phyloP scores from a whole-genome alignment of 2,329 filamentous ascomycete species.

The Cercospora zeae-maydis region DNA sequence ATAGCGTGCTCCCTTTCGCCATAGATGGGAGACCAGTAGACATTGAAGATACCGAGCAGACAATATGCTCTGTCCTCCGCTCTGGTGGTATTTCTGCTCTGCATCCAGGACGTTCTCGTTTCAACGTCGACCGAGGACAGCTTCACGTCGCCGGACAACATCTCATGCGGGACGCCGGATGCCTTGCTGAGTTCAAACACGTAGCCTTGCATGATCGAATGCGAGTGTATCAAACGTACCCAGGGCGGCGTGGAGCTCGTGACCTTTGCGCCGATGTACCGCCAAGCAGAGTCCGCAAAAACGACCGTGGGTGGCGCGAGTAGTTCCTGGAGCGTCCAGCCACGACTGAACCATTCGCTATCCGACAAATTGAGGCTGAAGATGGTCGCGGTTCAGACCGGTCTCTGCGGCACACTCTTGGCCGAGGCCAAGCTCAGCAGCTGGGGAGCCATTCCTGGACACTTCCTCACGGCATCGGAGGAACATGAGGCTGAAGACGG shows the following conservation, averaged over 20 bases:
- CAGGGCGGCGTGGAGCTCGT: background rate
- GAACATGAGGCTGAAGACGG: no score
- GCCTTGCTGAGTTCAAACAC: background rate
- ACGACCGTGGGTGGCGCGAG: background rate
- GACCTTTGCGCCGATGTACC: background rate
- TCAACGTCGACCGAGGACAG: background rate
- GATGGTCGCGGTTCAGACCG: no score
- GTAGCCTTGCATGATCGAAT: background rate
- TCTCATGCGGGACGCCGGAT: background rate
- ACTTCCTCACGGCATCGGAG: no score
- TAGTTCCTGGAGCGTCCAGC: background rate
- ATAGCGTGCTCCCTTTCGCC: background rate
- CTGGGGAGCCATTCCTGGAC: no score
- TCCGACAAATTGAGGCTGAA: background rate
- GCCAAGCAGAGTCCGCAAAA: background rate
- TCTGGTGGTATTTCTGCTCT: background rate
- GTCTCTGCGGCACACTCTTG: no score
- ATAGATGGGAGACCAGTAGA: background rate
- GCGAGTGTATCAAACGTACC: background rate
- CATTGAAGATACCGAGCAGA: background rate
- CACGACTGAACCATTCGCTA: background rate
- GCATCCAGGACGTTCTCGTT: background rate
- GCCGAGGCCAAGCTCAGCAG: no score
- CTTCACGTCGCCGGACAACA: background rate
- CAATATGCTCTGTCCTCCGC: background rate